A percentile compares a stretch with the other conserved stretches of the same genome.
Conservation (phyloP, 352 stramenopile genomes). For the Phytophthora litchii region DNA sequence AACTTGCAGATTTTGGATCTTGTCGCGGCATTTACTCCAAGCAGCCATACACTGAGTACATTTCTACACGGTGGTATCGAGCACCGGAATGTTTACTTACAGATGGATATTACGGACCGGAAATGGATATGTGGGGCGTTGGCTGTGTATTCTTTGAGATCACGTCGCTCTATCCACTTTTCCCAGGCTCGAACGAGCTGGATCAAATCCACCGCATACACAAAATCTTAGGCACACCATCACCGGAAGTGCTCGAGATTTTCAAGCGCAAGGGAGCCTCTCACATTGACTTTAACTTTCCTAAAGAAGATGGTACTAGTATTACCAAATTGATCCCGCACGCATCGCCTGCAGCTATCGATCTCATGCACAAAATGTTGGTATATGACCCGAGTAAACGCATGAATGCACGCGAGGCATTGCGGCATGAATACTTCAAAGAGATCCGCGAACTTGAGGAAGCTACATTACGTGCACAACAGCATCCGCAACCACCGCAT, state of each 20-base stretch:
- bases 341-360: slow-evolving; percentile 81
- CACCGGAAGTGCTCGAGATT: slow-evolving; percentile 83
- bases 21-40: slow-evolving; percentile 96
- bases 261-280: slow-evolving; percentile 91
- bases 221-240: slow-evolving; percentile 93
- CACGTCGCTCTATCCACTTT: slow-evolving; percentile 93
- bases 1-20: slow-evolving; percentile 95
- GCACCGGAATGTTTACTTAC: slow-evolving; percentile 95
- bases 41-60: slow-evolving; percentile 97
- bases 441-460: slow-evolving; percentile 88
- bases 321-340: slow-evolving; percentile 91
- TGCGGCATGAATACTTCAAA: slow-evolving; percentile 91
- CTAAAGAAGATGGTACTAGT: slow-evolving; percentile 83
- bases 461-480: slow-evolving; percentile 39
- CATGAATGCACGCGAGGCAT: slow-evolving; percentile 88
- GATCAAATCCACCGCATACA: slow-evolving; percentile 96
- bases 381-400: slow-evolving; percentile 90
- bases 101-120: slow-evolving; percentile 94
- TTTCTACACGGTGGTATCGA: slow-evolving; percentile 96
- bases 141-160: slow-evolving; percentile 98
- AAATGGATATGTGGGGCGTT: slow-evolving; percentile 97
- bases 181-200: slow-evolving; percentile 94
- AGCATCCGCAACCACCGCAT: slow-evolving; percentile 43
- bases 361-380: slow-evolving; percentile 90
- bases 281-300: slow-evolving; percentile 94